Evolutionary conservation across 2,329 filamentous ascomycete genomes (phyloP).

Genomic region (Phialophora tarda): DNA sequence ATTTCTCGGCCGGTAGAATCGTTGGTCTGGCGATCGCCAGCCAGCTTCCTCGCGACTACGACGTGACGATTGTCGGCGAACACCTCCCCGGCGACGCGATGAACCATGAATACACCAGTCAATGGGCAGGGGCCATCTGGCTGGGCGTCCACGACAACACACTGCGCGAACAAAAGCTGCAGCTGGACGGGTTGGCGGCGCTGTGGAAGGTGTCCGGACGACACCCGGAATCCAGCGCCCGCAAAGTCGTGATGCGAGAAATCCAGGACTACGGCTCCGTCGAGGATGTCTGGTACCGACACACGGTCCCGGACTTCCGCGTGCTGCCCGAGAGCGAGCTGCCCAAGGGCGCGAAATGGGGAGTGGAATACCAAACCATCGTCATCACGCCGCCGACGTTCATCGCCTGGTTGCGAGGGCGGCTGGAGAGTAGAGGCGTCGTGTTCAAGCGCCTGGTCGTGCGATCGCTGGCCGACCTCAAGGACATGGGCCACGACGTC

Average conservation of each 20-base stretch:
- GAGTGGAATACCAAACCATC: constrained; percentile 36
- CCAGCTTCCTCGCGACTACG: constrained; percentile 40
- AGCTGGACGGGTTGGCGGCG: no score
- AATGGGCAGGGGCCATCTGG: constrained; percentile 46
- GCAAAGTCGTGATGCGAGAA: no score
- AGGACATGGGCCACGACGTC: constrained; percentile 38
- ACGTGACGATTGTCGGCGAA: constrained; percentile 45
- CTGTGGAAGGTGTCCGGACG: no score
- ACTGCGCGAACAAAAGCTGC: no score
- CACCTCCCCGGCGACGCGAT: constrained; percentile 43
- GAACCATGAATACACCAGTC: constrained; percentile 43
- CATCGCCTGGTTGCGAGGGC: constrained; percentile 40
- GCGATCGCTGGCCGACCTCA: constrained; percentile 35
- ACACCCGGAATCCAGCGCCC: no score
- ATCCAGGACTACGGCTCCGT: no score
- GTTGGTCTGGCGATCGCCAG: constrained; percentile 42
- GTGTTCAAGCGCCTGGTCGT: constrained; percentile 37
- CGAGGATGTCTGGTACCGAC: no score
- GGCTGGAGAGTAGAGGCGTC: constrained; percentile 27
- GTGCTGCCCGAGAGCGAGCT: constrained; percentile 29
- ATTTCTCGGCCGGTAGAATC: no score
- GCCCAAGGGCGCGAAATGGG: constrained; percentile 36
- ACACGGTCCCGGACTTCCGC: no score
- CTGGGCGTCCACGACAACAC: constrained; percentile 31
- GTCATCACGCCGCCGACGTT: constrained; percentile 40